Conservation (phyloP, 352 stramenopile species). For the Plasmopara halstedii region DNA sequence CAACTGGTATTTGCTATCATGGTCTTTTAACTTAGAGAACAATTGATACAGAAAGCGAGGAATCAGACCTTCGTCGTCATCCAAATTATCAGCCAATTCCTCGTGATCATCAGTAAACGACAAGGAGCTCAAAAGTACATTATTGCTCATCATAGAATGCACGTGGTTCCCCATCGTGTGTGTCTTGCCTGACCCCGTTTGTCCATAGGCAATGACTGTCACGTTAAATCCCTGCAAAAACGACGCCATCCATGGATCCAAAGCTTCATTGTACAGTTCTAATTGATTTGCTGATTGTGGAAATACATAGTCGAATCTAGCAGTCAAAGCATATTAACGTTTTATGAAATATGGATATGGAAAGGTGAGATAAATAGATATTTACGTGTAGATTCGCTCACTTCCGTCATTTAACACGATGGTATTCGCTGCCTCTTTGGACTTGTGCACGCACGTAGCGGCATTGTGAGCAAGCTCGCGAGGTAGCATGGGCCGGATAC, state of each 20-base stretch:
- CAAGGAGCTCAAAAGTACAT: slow-evolving; percentile 22
- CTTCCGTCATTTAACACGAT: slow-evolving; percentile 28
- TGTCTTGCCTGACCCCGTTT: slow-evolving; percentile 81
- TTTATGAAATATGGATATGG: too few relatives aligned
- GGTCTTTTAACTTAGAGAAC: slow-evolving; percentile 47
- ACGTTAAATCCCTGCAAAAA: slow-evolving; percentile 88
- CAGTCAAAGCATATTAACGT: neutral
- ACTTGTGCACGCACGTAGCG: slow-evolving; percentile 34
- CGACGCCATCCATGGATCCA: slow-evolving; percentile 71
- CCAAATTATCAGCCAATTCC: slow-evolving; percentile 15
- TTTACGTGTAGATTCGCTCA: slow-evolving; percentile 58
- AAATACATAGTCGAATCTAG: slow-evolving; percentile 80
- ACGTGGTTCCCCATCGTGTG: slow-evolving; percentile 79
- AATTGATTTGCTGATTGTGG: slow-evolving; percentile 40
- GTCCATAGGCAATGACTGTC: slow-evolving; percentile 81
- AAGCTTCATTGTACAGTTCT: slow-evolving; percentile 63
- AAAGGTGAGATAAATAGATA: neutral
- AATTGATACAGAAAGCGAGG: slow-evolving; percentile 79
- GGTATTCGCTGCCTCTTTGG: slow-evolving; percentile 18
- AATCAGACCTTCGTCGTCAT: slow-evolving; percentile 70
- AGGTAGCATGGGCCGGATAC: slow-evolving; percentile 68
- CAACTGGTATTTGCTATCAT: slow-evolving; percentile 29
- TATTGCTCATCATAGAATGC: slow-evolving; percentile 30
- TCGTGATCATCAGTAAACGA: slow-evolving; percentile 14
- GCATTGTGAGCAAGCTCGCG: slow-evolving; percentile 60